Evolutionary conservation across 2,329 filamentous ascomycete species (phyloP), one percentile per base, ranked within the genome.

Genomic region (Pseudonectria foliicola): DNA sequence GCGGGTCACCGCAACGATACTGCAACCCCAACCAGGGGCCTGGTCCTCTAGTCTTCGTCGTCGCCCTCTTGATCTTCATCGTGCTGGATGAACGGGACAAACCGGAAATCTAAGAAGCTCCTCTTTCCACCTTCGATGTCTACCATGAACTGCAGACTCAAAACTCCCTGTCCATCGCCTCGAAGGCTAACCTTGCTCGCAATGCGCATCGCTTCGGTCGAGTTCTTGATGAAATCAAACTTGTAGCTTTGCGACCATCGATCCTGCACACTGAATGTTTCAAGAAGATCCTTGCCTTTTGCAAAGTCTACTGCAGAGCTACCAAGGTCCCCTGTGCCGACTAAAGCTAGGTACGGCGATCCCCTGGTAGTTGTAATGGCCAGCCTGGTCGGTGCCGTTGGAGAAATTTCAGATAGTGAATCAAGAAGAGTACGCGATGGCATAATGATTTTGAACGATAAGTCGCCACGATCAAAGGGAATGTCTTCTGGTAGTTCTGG

Each of bases 111-210:
- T 15, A 92, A 70, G 61, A 90, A 93, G 49, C 79, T 85, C 26
- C 79, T 68, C 15, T 70, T 69, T 5, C 75, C 73, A 6, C 75
- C 74, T 42, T 92, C 86, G 27, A 89, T 71, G 55, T 95, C 87
- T 12, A 98, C 82, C 83, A 98, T 92, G 53, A 96, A 95, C 55
- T 98, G 92, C 57, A 96, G 64, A 60, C 86, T 95, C 45, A 98
- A 61, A 21, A 98, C 90, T 0, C 92, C 90, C 56, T 95, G 86
- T 2, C 75, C 71, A 60, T 98, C 92, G 0, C 87, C 82, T 12
- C 92, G 73, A 42, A 98, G 73, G 55, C 88, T 95, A 38, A 96
- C 89, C 62, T 96, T 98, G 52, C 76, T 89, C 4, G 89, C 87
- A 25, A 88, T 77, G 29, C 82, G 80, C 90, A 98, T 96, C n/a